Evolutionary conservation across 169 alveolate genomes (phyloP).

Genomic region (Cryptosporidium xiaoi): DNA sequence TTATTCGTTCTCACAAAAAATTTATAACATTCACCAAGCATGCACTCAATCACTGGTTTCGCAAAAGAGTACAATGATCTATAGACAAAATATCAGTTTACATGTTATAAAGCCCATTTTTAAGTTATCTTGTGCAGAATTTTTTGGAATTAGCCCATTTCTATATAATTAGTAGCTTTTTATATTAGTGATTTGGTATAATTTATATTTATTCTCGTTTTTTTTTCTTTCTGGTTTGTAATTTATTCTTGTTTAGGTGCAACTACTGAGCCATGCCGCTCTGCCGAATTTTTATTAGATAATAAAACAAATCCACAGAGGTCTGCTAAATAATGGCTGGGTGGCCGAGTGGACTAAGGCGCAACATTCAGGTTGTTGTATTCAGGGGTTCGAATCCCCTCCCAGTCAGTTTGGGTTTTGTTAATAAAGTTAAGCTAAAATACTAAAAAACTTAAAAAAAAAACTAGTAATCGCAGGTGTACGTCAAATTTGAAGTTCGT

Average conservation of each 20-base stretch:
- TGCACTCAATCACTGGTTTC: slow-evolving; percentile 67
- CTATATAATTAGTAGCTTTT: background rate
- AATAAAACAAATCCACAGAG: background rate
- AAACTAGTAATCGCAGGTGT: background rate
- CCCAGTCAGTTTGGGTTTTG: slow-evolving; percentile 41
- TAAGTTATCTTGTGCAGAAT: slow-evolving; percentile 64
- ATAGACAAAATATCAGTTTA: slow-evolving; percentile 27
- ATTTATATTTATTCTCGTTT: background rate
- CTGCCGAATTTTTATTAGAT: too few species aligned
- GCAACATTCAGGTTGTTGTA: slow-evolving; percentile 76
- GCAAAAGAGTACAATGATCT: slow-evolving; percentile 44
- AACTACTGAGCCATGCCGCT: background rate
- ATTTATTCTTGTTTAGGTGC: background rate
- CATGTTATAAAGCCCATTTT: slow-evolving; percentile 40
- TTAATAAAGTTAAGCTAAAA: background rate
- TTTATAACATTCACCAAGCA: slow-evolving; percentile 58
- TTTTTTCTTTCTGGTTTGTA: background rate
- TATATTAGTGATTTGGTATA: background rate
- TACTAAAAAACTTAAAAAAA: background rate
- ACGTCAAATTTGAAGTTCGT: background rate
- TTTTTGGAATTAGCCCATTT: slow-evolving; percentile 52
- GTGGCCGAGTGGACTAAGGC: slow-evolving; percentile 77
- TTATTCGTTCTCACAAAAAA: slow-evolving; percentile 42
- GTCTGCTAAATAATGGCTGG: slow-evolving; percentile 16
- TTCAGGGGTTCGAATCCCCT: slow-evolving; percentile 77